Percentiles rank a stretch among this genome's conserved stretches.
These are phyloP conservation scores for Hypoxylon perforatum DNA, from an alignment of 495 filamentous ascomycete genomes.

Conservation along the genomic window DNA sequence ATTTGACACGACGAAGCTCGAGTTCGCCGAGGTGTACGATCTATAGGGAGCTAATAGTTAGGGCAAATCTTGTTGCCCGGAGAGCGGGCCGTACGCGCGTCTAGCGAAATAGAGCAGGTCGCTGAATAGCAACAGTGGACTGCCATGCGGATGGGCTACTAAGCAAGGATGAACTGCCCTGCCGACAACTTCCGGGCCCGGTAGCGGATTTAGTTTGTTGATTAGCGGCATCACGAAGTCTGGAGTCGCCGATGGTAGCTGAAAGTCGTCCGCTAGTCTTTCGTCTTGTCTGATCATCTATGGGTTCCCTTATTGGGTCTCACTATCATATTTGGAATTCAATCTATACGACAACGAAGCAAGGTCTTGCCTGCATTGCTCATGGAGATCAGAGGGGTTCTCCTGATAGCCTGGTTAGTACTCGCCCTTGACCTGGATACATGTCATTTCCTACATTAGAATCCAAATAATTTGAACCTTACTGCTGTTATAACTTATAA, in stretches of 20 bases:
- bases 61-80: neutral
- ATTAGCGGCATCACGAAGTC: neutral
- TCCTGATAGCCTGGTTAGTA: too few species aligned
- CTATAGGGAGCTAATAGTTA: neutral
- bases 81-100: conserved; percentile 8
- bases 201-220: neutral
- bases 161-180: neutral
- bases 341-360: too few species aligned
- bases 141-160: neutral
- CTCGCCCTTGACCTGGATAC: too few species aligned
- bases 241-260: neutral
- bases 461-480: neutral
- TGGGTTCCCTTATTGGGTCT: too few species aligned
- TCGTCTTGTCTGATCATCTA: neutral
- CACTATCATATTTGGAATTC: too few species aligned
- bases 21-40: neutral
- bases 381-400: too few species aligned
- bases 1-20: neutral
- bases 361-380: too few species aligned
- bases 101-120: neutral
- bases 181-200: conserved; percentile 5
- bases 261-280: neutral
- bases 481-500: neutral
- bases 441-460: too few species aligned
- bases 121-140: neutral